Evolutionary conservation across 495 filamentous ascomycete genomes (phyloP).

Genomic region (Penicillium maclennaniae): DNA sequence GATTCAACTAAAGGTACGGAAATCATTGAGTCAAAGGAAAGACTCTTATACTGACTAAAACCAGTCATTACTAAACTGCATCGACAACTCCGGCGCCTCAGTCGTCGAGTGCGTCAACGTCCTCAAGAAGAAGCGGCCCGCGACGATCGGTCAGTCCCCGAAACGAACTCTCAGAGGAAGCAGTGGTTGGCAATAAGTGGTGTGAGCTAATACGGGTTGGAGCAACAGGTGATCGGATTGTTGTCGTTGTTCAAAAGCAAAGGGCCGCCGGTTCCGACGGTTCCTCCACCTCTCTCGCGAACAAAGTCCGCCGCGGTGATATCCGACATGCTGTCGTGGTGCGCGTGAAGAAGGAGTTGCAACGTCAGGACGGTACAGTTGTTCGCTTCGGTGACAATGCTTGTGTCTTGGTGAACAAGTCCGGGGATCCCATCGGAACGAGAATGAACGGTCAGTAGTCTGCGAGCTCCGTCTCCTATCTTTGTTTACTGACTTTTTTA

Average conservation of each 20-base stretch:
- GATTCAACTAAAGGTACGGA: conserved; percentile 93
- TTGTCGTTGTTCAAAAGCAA: conserved; percentile 97
- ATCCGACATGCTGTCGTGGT: conserved; percentile 96
- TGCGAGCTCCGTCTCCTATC: background rate
- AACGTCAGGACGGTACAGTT: conserved; percentile 80
- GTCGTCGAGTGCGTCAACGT: conserved; percentile 95
- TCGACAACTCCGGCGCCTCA: conserved; percentile 99
- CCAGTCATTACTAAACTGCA: conserved; percentile 98
- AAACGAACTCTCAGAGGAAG: background rate
- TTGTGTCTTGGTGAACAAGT: conserved; percentile 95
- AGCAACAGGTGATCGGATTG: conserved; percentile 82
- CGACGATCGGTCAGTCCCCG: conserved; percentile 73
- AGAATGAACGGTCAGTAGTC: conserved; percentile 70
- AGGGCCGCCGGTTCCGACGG: conserved; percentile 68
- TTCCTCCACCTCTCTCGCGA: conserved; percentile 57
- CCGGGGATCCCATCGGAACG: conserved; percentile 90
- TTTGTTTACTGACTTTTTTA: conserved; percentile 23
- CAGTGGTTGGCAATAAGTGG: background rate
- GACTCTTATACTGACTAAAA: background rate
- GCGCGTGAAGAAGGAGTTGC: conserved; percentile 79
- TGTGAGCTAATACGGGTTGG: conserved; percentile 4
- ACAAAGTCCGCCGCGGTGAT: conserved; percentile 94
- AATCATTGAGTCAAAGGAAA: background rate
- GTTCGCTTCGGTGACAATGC: conserved; percentile 97
- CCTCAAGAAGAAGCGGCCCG: conserved; percentile 82